phyloP scores from a whole-genome alignment of 2,329 filamentous ascomycete species.

The Cryphonectria nitschkei region DNA sequence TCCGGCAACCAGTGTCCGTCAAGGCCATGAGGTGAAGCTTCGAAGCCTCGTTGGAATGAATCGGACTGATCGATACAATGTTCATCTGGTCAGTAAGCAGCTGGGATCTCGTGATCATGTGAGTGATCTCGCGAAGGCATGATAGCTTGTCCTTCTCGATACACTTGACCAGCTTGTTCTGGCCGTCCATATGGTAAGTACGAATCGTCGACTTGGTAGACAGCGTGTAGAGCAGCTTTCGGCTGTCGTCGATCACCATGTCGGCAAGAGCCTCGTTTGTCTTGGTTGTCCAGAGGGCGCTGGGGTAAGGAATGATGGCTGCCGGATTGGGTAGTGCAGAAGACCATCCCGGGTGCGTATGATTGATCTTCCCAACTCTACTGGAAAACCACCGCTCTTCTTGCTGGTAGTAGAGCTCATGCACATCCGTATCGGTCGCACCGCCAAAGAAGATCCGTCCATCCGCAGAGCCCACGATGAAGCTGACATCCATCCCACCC shows the following conservation, averaged over 20 bases:
- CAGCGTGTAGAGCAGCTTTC: conserved; percentile 87
- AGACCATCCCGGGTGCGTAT: conserved; percentile 74
- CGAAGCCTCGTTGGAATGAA: conserved; percentile 76
- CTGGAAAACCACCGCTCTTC: conserved; percentile 97
- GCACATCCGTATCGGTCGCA: conserved; percentile 79
- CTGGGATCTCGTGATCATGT: conserved; percentile 77
- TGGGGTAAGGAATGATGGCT: conserved; percentile 46
- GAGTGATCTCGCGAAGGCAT: conserved; percentile 74
- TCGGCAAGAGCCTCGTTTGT: conserved; percentile 69
- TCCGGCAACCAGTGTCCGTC: conserved; percentile 85
- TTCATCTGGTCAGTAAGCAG: conserved; percentile 70
- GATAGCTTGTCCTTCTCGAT: conserved; percentile 67
- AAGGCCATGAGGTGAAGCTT: conserved; percentile 89
- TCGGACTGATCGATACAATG: conserved; percentile 85
- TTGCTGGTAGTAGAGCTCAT: conserved; percentile 94
- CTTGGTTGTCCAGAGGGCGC: conserved; percentile 55
- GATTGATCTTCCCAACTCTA: conserved; percentile 85
- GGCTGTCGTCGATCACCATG: conserved; percentile 85
- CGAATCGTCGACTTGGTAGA: conserved; percentile 87
- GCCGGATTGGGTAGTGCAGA: conserved; percentile 55
- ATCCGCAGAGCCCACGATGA: conserved; percentile 79
- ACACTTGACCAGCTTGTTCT: conserved; percentile 63
- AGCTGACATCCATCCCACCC: conserved; percentile 74
- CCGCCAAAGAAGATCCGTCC: conserved; percentile 95
- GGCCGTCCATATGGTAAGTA: conserved; percentile 81